Conservation (phyloP, 805 yeast genomes). For the Priceomyces haplophilus region DNA sequence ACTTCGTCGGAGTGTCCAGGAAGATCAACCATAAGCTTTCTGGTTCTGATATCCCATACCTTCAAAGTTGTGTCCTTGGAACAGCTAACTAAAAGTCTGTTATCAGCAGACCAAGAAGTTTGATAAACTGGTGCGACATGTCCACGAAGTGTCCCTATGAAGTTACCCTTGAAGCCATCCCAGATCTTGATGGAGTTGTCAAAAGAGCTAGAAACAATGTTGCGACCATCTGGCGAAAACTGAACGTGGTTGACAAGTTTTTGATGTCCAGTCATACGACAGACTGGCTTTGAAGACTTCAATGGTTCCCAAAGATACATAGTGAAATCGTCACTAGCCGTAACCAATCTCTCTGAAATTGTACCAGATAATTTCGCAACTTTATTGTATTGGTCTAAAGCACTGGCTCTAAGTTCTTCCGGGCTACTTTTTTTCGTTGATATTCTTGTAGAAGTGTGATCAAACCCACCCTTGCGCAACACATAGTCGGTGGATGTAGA, state of each 20-base stretch:
- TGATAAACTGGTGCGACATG: slow-evolving; percentile 98
- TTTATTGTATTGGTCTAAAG: slow-evolving; percentile 59
- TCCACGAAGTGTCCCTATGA: slow-evolving; percentile 86
- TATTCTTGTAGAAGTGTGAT: slow-evolving; percentile 54
- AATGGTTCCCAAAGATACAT: slow-evolving; percentile 97
- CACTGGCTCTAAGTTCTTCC: slow-evolving; percentile 42
- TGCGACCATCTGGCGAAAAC: slow-evolving; percentile 93
- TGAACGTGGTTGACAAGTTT: slow-evolving; percentile 93
- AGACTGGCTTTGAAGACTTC: slow-evolving; percentile 74
- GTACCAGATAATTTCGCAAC: slow-evolving; percentile 58
- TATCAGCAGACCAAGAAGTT: slow-evolving; percentile 96
- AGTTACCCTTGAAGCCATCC: slow-evolving; percentile 93
- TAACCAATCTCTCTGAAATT: slow-evolving; percentile 73
- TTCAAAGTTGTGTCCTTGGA: slow-evolving; percentile 95
- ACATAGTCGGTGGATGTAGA: slow-evolving; percentile 89
- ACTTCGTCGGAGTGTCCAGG: slow-evolving; percentile 98
- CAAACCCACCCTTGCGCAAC: slow-evolving; percentile 83
- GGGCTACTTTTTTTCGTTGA: slow-evolving; percentile 20
- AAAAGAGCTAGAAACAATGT: slow-evolving; percentile 87
- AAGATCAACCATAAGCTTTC: slow-evolving; percentile 79
- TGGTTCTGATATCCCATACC: slow-evolving; percentile 91
- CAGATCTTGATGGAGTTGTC: slow-evolving; percentile 94
- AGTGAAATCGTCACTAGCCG: slow-evolving; percentile 96
- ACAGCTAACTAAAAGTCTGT: slow-evolving; percentile 84
- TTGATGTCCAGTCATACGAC: slow-evolving; percentile 97